Conservation (phyloP, 768 basidiomycete species). For the Lyophyllum semitale region DNA sequence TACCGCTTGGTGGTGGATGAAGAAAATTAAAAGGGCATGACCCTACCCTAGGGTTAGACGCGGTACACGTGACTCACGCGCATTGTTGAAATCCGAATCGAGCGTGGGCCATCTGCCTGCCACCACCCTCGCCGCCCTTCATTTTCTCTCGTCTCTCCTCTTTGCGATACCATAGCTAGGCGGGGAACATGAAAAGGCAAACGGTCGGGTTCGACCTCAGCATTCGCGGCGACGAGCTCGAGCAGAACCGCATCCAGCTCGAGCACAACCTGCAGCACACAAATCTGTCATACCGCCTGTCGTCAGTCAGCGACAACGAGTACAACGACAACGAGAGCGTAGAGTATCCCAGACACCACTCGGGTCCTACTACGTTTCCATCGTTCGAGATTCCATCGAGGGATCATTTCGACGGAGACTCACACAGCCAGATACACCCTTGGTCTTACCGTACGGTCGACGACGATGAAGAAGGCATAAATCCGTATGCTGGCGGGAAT, state of each 20-base stretch:
- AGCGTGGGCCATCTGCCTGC: not conserved
- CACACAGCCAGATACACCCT: slow-evolving; percentile 46
- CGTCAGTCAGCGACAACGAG: slow-evolving; percentile 46
- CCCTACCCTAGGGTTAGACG: slow-evolving; percentile 4
- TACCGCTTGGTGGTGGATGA: not conserved
- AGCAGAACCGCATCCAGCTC: slow-evolving; percentile 74
- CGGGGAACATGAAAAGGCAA: slow-evolving; percentile 36
- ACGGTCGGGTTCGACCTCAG: slow-evolving; percentile 39
- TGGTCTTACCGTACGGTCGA: slow-evolving; percentile 50
- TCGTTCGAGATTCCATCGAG: slow-evolving; percentile 62
- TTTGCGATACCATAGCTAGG: slow-evolving; percentile 26
- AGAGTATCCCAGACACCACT: slow-evolving; percentile 74
- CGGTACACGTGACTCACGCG: slow-evolving; percentile 18
- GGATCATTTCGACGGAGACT: slow-evolving; percentile 58
- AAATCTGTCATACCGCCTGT: slow-evolving; percentile 71
- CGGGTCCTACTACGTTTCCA: slow-evolving; percentile 54
- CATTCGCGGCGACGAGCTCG: slow-evolving; percentile 75
- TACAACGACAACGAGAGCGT: slow-evolving; percentile 50
- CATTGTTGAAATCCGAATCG: slow-evolving; percentile 18
- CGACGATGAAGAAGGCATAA: slow-evolving; percentile 53
- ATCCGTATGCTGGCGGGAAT: slow-evolving; percentile 65
- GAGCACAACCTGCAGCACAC: slow-evolving; percentile 78
- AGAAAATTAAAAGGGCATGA: not conserved
- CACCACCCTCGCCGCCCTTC: slow-evolving; percentile 15
- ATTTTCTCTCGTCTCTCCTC: not conserved